phyloP scores from a whole-genome alignment of 331 rosid species.

The Prunus yedoensis region DNA sequence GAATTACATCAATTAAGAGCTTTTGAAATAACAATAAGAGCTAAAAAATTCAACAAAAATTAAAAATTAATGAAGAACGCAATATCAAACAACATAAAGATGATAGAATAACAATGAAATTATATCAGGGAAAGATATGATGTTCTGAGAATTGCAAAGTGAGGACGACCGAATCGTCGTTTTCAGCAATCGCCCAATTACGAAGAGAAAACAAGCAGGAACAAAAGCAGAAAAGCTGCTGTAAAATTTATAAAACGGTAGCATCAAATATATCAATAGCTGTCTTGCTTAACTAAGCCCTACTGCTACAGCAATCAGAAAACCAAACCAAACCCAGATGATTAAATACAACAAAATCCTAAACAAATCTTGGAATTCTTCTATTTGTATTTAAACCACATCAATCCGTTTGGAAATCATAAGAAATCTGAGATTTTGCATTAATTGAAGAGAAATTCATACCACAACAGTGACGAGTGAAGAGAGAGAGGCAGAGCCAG shows the following conservation, averaged over 20 bases:
- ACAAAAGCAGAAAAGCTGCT: background rate
- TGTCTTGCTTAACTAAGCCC: background rate
- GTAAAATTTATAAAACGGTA: background rate
- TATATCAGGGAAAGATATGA: background rate
- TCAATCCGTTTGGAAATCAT: background rate
- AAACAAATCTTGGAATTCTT: background rate
- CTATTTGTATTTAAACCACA: background rate
- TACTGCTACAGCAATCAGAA: background rate
- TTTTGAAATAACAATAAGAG: constrained; percentile 1
- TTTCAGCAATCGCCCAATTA: background rate
- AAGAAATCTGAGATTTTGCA: background rate
- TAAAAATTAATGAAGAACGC: constrained; percentile 7
- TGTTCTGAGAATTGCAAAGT: background rate
- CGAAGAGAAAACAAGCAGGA: background rate
- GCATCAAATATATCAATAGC: background rate
- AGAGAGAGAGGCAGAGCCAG: constrained; percentile 7
- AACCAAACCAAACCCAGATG: background rate
- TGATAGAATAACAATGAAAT: background rate
- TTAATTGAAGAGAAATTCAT: constrained; percentile 1
- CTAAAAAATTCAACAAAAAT: constrained; percentile 1
- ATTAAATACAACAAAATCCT: background rate
- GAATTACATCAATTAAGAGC: background rate
- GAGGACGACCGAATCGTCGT: background rate
- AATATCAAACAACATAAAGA: constrained; percentile 5
- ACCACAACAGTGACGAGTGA: constrained; percentile 30